Percentiles rank a stretch among this genome's conserved stretches.
Evolutionary conservation across 129 eudicot species (phyloP).

Genomic region (Artemisia argyi): DNA sequence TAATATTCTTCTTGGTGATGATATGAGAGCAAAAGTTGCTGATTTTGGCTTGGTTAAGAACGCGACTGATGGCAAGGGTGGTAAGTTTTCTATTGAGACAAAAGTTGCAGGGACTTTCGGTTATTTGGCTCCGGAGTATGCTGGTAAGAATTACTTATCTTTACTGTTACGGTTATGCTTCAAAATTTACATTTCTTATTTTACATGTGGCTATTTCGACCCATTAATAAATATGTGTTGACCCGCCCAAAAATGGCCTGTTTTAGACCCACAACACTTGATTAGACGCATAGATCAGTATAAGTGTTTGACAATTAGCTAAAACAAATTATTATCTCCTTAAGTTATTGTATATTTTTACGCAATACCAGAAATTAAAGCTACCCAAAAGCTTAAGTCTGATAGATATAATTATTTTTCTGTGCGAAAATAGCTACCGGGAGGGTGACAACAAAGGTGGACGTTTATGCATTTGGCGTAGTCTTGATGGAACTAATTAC

Average conservation of each 20-base stretch:
- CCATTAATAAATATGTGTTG: too few relatives aligned
- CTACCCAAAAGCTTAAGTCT: not conserved
- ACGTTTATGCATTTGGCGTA: slow-evolving; percentile 15
- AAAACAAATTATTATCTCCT: too few relatives aligned
- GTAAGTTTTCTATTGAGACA: slow-evolving; percentile 50
- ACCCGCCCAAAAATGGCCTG: not conserved
- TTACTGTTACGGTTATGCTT: not conserved
- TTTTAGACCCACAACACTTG: not conserved
- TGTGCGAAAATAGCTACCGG: slow-evolving; percentile 9
- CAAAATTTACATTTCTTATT: slow-evolving; percentile 1
- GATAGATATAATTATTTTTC: not conserved
- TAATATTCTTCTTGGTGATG: too few relatives aligned
- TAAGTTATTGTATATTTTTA: not conserved
- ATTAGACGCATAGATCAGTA: too few relatives aligned
- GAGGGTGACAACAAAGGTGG: slow-evolving; percentile 18
- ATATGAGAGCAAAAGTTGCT: too few relatives aligned
- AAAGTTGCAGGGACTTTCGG: slow-evolving; percentile 75
- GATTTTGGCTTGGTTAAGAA: slow-evolving; percentile 42
- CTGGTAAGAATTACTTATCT: slow-evolving; percentile 31
- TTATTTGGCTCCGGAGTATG: slow-evolving; percentile 68
- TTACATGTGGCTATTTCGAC: not conserved
- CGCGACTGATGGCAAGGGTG: slow-evolving; percentile 59
- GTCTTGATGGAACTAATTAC: slow-evolving; percentile 16
- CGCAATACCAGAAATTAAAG: not conserved
- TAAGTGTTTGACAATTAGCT: too few relatives aligned